Evolutionary conservation across 805 yeast species (phyloP).

Genomic region (Wickerhamiella australiensis): DNA sequence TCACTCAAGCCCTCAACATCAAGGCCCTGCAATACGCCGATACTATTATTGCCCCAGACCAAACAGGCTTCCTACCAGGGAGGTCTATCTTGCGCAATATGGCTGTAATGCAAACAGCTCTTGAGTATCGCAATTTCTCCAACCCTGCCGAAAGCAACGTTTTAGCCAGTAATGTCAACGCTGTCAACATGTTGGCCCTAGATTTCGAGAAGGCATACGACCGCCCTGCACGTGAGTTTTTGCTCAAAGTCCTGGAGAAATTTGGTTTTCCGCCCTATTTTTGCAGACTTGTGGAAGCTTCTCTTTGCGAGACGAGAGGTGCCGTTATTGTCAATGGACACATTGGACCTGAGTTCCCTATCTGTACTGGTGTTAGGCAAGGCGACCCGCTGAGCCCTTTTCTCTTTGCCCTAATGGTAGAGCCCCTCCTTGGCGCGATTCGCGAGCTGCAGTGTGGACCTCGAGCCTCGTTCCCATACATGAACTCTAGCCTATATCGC

Average conservation of each 20-base stretch:
- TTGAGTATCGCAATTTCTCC: neutral
- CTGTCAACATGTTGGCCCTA: neutral
- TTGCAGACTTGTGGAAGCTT: neutral
- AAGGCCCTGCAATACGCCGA: neutral
- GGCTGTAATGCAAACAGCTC: neutral
- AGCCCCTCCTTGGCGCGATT: neutral
- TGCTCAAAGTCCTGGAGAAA: neutral
- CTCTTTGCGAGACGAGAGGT: neutral
- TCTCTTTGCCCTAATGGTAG: neutral
- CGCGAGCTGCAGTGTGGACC: neutral
- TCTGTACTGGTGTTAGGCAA: neutral
- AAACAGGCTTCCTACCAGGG: slow-evolving; percentile 5
- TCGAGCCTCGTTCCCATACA: neutral
- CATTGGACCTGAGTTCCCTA: neutral
- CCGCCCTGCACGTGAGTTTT: neutral
- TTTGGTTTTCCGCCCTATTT: neutral
- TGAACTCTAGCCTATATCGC: neutral
- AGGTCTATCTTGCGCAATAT: neutral
- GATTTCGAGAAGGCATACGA: slow-evolving; percentile 6
- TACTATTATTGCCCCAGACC: neutral
- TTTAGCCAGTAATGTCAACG: neutral
- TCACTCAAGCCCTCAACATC: slow-evolving; percentile 2
- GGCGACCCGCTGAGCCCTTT: slow-evolving; percentile 8
- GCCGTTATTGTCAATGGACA: neutral
- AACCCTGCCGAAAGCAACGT: neutral